Base-by-base conservation (phyloP, 2,329 filamentous ascomycete genomes). In the Anisogramma anomala region DNA sequence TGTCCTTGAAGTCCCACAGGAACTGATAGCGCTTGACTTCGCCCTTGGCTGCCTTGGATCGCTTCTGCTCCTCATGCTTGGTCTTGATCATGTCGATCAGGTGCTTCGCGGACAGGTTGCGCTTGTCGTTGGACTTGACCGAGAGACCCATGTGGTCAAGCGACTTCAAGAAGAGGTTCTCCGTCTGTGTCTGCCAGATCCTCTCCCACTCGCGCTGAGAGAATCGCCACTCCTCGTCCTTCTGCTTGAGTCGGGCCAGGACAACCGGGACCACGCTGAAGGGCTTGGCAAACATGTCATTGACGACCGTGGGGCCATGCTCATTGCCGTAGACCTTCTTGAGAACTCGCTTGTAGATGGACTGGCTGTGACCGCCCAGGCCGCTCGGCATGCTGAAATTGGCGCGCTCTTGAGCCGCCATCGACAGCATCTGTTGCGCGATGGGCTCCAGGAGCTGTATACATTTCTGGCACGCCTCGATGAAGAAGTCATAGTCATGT, bases 181-280 rank as follows among this genome's bases (percentile, higher is more conserved):
- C 83, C 18, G 89, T 96, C 64, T 96, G 91, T 36, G 86, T 81
- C 49, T 91, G 86, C 91, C 91, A 98, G 6, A 98, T 87, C 63
- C 95, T 95, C 61, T 96, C 88, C 91, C 91, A 98, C 58, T 98
- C 93, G 23, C 91, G 85, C 69, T 84, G 88, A 5, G 86, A 89
- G 51, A 93, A 88, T 49, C 94, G 86, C 91, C 91, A 98, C 55
- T 96, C 88, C 60, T 98, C 91, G 33, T 93, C 81, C 59, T 96
- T 95, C 54, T 93, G 85, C 65, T 96, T 96, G 52, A 98, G 72
- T 10, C 91, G 77, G 38, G 84, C 82, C 46, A 98, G 68, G 20
- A 98, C 74, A 27, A 96, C 79, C 0, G 91, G 91, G 2, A 98
- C 78, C 3, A 96, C 88, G 28, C 80, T 79, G 54, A 84, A 88